Base-by-base conservation (phyloP, 371 early-diverging fungal species). In the Basidiobolus meristosporus region DNA sequence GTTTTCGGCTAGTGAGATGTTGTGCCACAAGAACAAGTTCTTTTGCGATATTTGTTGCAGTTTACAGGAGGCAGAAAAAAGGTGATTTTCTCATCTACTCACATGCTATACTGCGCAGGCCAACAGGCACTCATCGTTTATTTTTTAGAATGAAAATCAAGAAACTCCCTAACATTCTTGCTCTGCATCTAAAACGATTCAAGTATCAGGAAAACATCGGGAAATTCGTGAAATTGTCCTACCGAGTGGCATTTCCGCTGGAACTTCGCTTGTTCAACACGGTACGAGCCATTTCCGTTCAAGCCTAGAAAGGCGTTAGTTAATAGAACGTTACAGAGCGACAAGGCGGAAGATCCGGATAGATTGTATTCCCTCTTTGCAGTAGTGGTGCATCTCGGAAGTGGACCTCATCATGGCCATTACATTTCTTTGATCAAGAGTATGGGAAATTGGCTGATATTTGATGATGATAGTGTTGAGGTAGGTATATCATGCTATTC, bases 381-480 rank as follows among this genome's bases (percentile, higher is more conserved):
- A 0, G 75, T 91, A 33, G 86, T 91, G 23, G 84, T 96, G 19
- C 97, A 96, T 50, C 77, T 96, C 45, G 97, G 97, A 41, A 79
- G 88, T 52, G 90, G 92, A 0, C 90, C 88, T n/a, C 71, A 90
- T 46, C 91, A 90, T 56, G 97, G 97, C 2, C 97, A 96, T 52
- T 96, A 96, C 58, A 78, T 93, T 4, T 67, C 88, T 0, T 65
- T 97, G 17, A 78, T 90, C 35, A 84, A 85, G 53, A 81, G 83
- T 43, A 64, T 68, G 36, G 79, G 73, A 18, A 75, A 75, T 39
- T 97, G 97, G 97, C 54, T 90, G 44, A 56, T 89, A 22, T 92
- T 90, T 56, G 97, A 96, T 56, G 97, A 96, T 56, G 93, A 93
- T 39, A 67, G 66, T 15, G 90, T 91, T 4, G 78, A 82, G 50